These are phyloP conservation scores for Lactifluus echinatus DNA, from an alignment of 768 basidiomycete genomes.

Conservation along the genomic window DNA sequence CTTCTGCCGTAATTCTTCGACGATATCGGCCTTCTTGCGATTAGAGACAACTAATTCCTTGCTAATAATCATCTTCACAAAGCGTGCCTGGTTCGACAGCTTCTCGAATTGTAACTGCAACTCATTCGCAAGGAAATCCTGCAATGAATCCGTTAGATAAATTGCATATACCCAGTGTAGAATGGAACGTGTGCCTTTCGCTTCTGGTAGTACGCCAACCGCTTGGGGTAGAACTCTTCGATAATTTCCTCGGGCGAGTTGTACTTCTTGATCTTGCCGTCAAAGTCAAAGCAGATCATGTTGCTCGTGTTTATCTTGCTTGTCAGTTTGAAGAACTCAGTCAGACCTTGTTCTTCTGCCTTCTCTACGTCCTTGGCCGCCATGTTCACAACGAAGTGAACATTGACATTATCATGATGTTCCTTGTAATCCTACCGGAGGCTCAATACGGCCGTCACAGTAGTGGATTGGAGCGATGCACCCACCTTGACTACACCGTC, in stretches of 20 bases:
- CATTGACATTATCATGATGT: constrained; percentile 85
- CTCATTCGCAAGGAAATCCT: constrained; percentile 83
- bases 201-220: constrained; percentile 88
- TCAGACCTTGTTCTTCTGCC: constrained; percentile 81
- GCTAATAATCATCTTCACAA: constrained; percentile 92
- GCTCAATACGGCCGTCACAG: neutral
- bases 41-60: constrained; percentile 75
- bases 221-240: constrained; percentile 84
- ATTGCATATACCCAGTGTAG: neutral
- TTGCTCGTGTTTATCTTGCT: constrained; percentile 82
- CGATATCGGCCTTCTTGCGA: constrained; percentile 82
- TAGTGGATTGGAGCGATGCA: neutral
- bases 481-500: constrained; percentile 72
- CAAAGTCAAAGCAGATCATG: constrained; percentile 98
- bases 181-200: constrained; percentile 64
- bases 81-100: constrained; percentile 90
- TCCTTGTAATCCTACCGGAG: constrained; percentile 87
- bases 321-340: constrained; percentile 87
- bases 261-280: constrained; percentile 94
- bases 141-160: neutral
- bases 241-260: constrained; percentile 82
- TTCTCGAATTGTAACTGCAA: constrained; percentile 75
- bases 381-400: constrained; percentile 85
- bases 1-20: constrained; percentile 70
- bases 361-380: constrained; percentile 70